Percentiles rank a stretch among this genome's conserved stretches.
Evolutionary conservation across 176 grass and related monocot genomes (phyloP).

Genomic region (Carex kokanica): DNA sequence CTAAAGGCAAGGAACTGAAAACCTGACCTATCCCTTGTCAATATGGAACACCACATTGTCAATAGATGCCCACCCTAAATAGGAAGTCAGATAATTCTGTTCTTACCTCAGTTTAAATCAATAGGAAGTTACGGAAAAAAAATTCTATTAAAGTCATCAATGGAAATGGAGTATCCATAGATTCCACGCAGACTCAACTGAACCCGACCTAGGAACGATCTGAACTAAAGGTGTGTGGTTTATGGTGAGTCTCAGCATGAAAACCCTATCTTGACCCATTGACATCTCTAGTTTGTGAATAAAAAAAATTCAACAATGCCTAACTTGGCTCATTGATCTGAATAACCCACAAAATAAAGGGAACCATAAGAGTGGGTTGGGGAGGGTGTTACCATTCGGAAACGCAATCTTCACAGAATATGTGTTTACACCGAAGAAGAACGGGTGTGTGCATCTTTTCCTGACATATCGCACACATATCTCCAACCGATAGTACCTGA

Average conservation of each 20-base stretch:
- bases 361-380: conserved; percentile 12
- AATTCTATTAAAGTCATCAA: neutral
- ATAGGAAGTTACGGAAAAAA: neutral
- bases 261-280: neutral
- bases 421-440: conserved; percentile 94
- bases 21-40: too few relatives aligned
- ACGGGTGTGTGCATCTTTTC: conserved; percentile 86
- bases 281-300: neutral
- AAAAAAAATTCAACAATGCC: neutral
- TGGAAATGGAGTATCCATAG: neutral
- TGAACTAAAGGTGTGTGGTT: neutral
- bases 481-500: conserved; percentile 72
- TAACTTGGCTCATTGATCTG: neutral
- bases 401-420: conserved; percentile 93
- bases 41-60: neutral
- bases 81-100: neutral
- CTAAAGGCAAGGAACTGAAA: neutral
- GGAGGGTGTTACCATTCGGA: conserved; percentile 66
- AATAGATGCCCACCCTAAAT: neutral
- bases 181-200: neutral
- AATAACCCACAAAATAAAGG: neutral
- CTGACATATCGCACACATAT: conserved; percentile 96
- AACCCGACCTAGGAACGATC: neutral
- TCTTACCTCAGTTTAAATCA: neutral
- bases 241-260: neutral